These are phyloP conservation scores for Picochlorum sp. DNA, from an alignment of 139 green algal genomes.

Conservation along the genomic window DNA sequence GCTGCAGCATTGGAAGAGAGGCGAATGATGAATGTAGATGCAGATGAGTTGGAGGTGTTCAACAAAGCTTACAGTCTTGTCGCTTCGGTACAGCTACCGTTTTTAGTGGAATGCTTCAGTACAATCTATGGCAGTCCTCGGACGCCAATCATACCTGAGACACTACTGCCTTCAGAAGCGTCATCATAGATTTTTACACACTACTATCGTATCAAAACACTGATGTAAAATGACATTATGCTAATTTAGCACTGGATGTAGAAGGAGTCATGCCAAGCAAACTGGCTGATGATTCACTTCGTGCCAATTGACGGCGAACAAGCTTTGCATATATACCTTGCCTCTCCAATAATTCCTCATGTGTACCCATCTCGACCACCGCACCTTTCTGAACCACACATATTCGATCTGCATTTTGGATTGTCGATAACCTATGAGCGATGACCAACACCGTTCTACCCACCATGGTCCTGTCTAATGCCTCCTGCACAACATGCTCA, in stretches of 20 bases:
- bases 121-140: conserved; percentile 40
- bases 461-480: conserved; percentile 76
- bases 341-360: conserved; percentile 44
- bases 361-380: conserved; percentile 49
- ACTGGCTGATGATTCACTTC: neutral
- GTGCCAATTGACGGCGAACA: conserved; percentile 45
- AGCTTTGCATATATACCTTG: conserved; percentile 46
- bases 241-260: neutral
- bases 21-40: conserved; percentile 32
- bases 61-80: conserved; percentile 27
- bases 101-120: conserved; percentile 44
- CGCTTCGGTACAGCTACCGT: conserved; percentile 44
- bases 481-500: conserved; percentile 80
- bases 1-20: conserved; percentile 51
- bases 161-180: too few relatives aligned
- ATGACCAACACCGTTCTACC: conserved; percentile 83
- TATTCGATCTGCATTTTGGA: conserved; percentile 75
- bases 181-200: too few relatives aligned
- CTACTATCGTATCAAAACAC: too few relatives aligned
- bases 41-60: conserved; percentile 36
- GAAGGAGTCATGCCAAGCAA: neutral
- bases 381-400: conserved; percentile 47
- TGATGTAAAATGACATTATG: neutral
- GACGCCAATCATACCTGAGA: too few relatives aligned
- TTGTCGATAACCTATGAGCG: conserved; percentile 82